These are phyloP conservation scores for Delitschia confertaspora DNA, from an alignment of 495 filamentous ascomycete genomes.

Conservation along the genomic window DNA sequence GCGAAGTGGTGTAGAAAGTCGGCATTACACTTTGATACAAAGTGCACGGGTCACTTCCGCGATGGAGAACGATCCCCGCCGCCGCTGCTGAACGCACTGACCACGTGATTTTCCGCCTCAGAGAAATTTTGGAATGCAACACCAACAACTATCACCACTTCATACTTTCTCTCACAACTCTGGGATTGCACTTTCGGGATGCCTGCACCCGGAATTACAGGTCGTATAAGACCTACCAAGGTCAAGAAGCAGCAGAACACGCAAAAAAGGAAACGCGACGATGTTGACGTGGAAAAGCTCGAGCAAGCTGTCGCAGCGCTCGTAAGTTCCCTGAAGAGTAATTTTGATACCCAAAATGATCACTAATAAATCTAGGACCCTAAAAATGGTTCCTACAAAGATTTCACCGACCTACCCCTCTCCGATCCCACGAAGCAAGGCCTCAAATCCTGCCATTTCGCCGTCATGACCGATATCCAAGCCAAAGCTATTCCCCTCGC, in stretches of 20 bases:
- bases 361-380: constrained; percentile 28
- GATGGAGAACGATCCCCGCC: too few relatives aligned
- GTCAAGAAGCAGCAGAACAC: constrained; percentile 34
- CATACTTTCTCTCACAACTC: background rate
- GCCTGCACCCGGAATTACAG: constrained; percentile 26
- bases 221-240: constrained; percentile 33
- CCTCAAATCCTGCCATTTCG: constrained; percentile 79
- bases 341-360: constrained; percentile 4
- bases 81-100: constrained; percentile 4
- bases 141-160: background rate
- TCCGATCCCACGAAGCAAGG: constrained; percentile 75
- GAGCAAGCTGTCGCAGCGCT: constrained; percentile 42
- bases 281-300: constrained; percentile 52
- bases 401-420: constrained; percentile 75
- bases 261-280: constrained; percentile 57
- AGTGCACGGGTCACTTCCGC: too few relatives aligned
- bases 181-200: constrained; percentile 5
- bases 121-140: constrained; percentile 1
- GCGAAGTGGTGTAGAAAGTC: too few relatives aligned
- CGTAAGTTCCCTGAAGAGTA: constrained; percentile 27
- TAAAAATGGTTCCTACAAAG: constrained; percentile 30
- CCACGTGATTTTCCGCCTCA: constrained; percentile 4
- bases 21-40: too few relatives aligned
- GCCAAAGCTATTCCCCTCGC: constrained; percentile 73
- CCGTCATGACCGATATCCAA: constrained; percentile 86